Percentiles rank a stretch among this genome's conserved stretches.
Conservation (phyloP, 805 yeast species). For the Starmerella gropengiesseri region DNA sequence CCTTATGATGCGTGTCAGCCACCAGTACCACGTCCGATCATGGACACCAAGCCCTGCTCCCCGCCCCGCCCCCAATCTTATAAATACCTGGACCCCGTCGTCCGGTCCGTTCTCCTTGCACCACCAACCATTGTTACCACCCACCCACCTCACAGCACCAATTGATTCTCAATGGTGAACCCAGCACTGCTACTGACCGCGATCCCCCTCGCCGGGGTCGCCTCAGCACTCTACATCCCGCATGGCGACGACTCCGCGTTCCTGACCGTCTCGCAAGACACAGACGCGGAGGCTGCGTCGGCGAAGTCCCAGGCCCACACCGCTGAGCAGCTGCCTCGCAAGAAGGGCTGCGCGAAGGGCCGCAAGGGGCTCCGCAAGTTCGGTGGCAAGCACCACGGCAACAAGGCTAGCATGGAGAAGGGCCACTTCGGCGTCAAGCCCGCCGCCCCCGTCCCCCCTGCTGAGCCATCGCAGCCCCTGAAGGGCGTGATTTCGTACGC, state of each 20-base stretch:
- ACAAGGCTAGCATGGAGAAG: not conserved
- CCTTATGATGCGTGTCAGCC: conserved; percentile 8
- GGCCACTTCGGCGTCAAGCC: not conserved
- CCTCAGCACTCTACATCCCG: conserved; percentile 24
- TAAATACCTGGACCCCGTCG: not conserved
- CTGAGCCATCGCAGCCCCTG: not conserved
- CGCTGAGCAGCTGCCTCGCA: conserved; percentile 5
- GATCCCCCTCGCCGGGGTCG: conserved; percentile 17
- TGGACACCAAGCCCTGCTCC: conserved; percentile 7
- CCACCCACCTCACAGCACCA: not conserved
- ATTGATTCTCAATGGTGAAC: conserved; percentile 22
- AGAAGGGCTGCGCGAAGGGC: conserved; percentile 9
- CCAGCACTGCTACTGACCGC: conserved; percentile 21
- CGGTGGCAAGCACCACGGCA: not conserved
- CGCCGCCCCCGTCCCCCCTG: not conserved
- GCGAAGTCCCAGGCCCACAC: conserved; percentile 5
- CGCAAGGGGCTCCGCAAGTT: not conserved
- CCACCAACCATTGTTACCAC: conserved; percentile 1
- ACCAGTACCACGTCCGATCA: conserved; percentile 3
- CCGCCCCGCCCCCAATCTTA: conserved; percentile 6
- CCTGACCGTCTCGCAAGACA: not conserved
- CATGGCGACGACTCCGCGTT: conserved; percentile 19
- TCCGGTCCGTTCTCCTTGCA: not conserved
- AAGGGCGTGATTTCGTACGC: conserved; percentile 11
- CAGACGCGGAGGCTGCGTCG: conserved; percentile 3